Percentiles rank a stretch among this genome's conserved stretches.
Evolutionary conservation across 768 basidiomycete species (phyloP).

Genomic region (Pisolithus sp.): DNA sequence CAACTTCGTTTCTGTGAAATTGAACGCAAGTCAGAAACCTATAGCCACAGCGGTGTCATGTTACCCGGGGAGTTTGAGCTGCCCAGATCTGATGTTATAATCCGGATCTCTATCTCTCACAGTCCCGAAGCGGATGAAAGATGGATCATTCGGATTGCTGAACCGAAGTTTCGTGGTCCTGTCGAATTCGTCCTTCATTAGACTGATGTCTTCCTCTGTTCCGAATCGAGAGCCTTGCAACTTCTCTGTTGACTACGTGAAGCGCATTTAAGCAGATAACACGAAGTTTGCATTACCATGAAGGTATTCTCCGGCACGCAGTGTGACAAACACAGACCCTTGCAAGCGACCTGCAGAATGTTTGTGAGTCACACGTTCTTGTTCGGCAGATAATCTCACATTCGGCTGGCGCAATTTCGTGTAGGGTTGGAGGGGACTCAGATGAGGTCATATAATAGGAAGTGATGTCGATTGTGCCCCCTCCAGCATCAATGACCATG

Average conservation of each 20-base stretch:
- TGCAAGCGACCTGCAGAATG: slow-evolving; percentile 40
- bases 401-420: slow-evolving; percentile 43
- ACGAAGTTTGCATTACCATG: slow-evolving; percentile 22
- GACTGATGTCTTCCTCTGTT: slow-evolving; percentile 32
- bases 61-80: slow-evolving; percentile 38
- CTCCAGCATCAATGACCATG: slow-evolving; percentile 56
- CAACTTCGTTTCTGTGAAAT: slow-evolving; percentile 21
- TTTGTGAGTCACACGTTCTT: neutral
- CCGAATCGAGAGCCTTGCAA: slow-evolving; percentile 37
- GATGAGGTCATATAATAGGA: slow-evolving; percentile 39
- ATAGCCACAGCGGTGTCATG: neutral
- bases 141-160: slow-evolving; percentile 30
- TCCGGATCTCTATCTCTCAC: slow-evolving; percentile 34
- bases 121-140: slow-evolving; percentile 44
- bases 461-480: slow-evolving; percentile 57
- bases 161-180: slow-evolving; percentile 43
- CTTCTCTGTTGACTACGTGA: slow-evolving; percentile 25
- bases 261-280: neutral
- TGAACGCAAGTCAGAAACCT: neutral
- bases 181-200: slow-evolving; percentile 41
- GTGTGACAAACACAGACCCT: slow-evolving; percentile 47
- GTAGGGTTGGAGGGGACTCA: slow-evolving; percentile 24
- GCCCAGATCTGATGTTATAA: slow-evolving; percentile 40
- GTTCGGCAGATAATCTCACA: slow-evolving; percentile 26
- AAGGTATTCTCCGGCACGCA: slow-evolving; percentile 35